A percentile compares a stretch with the other conserved stretches of the same genome.
These are phyloP conservation scores for Suillus fuscotomentosus DNA, from an alignment of 768 basidiomycete species.

Conservation along the genomic window DNA sequence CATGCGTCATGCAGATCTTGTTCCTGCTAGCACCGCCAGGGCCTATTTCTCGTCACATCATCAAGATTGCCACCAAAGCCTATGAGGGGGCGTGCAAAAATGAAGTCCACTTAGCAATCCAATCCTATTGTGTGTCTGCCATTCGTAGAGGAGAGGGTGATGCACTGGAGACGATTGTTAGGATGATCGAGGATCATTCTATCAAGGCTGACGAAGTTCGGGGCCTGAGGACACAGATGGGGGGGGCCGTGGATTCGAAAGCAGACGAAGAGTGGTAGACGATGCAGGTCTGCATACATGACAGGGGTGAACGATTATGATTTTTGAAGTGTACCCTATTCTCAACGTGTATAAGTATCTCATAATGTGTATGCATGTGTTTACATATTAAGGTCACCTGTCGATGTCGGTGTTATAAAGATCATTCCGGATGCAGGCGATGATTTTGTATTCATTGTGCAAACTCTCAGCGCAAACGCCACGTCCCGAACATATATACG, in stretches of 20 bases:
- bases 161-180: constrained; percentile 4
- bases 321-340: not conserved
- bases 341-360: not conserved
- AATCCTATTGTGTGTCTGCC: not conserved
- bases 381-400: too few relatives aligned
- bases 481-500: too few relatives aligned
- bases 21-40: constrained; percentile 13
- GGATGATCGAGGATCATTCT: constrained; percentile 4
- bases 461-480: too few relatives aligned
- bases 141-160: not conserved
- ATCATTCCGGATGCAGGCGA: too few relatives aligned
- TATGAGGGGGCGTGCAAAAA: constrained; percentile 2
- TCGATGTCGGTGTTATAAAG: too few relatives aligned
- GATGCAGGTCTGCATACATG: not conserved
- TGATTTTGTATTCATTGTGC: too few relatives aligned
- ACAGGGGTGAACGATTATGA: not conserved
- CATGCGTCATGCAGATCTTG: constrained; percentile 22
- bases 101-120: constrained; percentile 2
- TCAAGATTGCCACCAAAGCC: constrained; percentile 6
- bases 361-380: not conserved
- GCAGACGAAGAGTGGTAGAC: constrained; percentile 1
- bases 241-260: not conserved
- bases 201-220: constrained; percentile 6
- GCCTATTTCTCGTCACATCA: constrained; percentile 3
- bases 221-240: constrained; percentile 4